Percentiles rank a stretch among this genome's conserved stretches.
These are phyloP conservation scores for Cladosporium sp. DNA, from an alignment of 2,329 filamentous ascomycete species.

Conservation along the genomic window DNA sequence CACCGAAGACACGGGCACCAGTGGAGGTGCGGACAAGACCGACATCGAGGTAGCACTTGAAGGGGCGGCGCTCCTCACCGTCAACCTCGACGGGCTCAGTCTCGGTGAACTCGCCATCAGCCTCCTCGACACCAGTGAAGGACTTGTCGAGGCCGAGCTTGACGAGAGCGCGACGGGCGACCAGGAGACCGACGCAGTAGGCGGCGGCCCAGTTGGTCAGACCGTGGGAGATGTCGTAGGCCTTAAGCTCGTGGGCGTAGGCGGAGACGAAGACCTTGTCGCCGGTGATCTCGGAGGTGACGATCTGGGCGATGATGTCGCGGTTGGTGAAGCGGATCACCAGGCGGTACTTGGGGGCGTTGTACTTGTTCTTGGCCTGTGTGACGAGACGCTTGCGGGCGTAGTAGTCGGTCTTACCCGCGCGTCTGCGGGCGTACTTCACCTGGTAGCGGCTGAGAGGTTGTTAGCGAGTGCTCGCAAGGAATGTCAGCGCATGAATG, in stretches of 20 bases:
- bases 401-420: constrained; percentile 99
- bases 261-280: constrained; percentile 94
- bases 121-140: constrained; percentile 94
- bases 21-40: constrained; percentile 96
- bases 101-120: constrained; percentile 90
- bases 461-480: constrained; percentile 12
- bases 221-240: constrained; percentile 96
- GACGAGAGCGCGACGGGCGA: constrained; percentile 92
- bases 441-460: constrained; percentile 86
- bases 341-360: constrained; percentile 98
- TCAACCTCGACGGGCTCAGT: constrained; percentile 92
- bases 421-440: constrained; percentile 96
- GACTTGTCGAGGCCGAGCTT: constrained; percentile 94
- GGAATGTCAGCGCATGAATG: constrained; percentile 4
- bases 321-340: constrained; percentile 81
- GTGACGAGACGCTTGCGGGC: constrained; percentile 98
- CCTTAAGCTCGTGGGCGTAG: constrained; percentile 95
- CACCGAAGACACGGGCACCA: constrained; percentile 97
- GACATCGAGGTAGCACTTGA: constrained; percentile 99
- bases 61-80: constrained; percentile 84
- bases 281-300: constrained; percentile 90
- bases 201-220: constrained; percentile 99
- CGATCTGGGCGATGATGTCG: constrained; percentile 97
- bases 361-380: constrained; percentile 99
- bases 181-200: constrained; percentile 92